These are phyloP conservation scores for Rubia balearica DNA, from an alignment of 305 asterid species.

Conservation along the genomic window DNA sequence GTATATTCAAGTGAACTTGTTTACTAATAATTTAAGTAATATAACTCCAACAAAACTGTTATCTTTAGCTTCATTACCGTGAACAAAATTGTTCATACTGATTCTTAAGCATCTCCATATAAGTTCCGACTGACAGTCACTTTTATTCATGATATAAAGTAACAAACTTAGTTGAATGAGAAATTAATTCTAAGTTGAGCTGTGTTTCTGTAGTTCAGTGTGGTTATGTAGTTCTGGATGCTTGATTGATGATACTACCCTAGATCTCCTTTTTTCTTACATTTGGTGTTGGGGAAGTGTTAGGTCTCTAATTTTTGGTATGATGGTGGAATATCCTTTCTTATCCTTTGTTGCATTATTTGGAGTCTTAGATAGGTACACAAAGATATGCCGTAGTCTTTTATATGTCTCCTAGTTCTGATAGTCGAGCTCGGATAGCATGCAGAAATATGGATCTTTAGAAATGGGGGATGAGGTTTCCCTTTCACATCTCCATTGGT, in stretches of 20 bases:
- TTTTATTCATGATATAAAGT: background rate
- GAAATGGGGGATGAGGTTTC: background rate
- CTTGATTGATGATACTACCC: background rate
- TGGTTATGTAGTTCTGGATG: background rate
- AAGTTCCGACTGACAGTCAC: background rate
- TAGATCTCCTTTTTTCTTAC: background rate
- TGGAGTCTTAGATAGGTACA: background rate
- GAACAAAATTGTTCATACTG: background rate
- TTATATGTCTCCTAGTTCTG: background rate
- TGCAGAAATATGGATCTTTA: background rate
- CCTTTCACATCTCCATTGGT: background rate
- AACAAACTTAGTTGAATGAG: background rate
- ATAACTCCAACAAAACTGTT: background rate
- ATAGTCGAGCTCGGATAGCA: background rate
- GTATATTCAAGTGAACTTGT: background rate
- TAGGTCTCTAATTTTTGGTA: background rate
- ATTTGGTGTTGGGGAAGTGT: slow-evolving; percentile 1
- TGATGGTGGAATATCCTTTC: background rate
- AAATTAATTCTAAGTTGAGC: background rate
- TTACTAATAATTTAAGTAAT: background rate
- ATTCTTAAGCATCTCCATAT: background rate
- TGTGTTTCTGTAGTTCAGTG: background rate
- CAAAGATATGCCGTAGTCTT: background rate
- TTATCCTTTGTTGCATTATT: background rate
- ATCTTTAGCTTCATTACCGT: background rate